A percentile compares a stretch with the other conserved stretches of the same genome.
Conservation (phyloP, 2,329 filamentous ascomycete genomes). For the Trichoderma sp. region DNA sequence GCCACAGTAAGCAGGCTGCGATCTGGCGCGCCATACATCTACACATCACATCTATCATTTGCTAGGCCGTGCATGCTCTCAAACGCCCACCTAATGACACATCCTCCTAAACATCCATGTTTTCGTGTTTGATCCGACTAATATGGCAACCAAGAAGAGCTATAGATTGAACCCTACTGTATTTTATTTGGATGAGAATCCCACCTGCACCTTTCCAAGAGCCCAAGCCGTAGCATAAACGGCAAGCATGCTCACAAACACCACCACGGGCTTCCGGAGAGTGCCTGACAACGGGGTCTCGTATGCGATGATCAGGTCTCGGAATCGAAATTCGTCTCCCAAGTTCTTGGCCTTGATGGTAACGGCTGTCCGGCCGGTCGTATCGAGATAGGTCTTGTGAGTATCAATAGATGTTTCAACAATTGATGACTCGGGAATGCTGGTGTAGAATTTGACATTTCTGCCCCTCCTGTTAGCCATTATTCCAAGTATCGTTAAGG, state of each 20-base stretch:
- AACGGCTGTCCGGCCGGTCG: conserved; percentile 78
- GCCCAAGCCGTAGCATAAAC: conserved; percentile 73
- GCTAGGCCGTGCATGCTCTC: conserved; percentile 20
- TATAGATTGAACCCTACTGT: conserved; percentile 20
- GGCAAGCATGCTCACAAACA: conserved; percentile 70
- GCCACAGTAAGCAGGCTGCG: neutral
- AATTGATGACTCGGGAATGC: conserved; percentile 63
- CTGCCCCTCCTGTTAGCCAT: conserved; percentile 50
- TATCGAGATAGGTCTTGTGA: conserved; percentile 93
- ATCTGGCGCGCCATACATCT: conserved; percentile 7
- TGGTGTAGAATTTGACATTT: conserved; percentile 74
- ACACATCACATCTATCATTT: conserved; percentile 20
- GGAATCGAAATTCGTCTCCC: conserved; percentile 84
- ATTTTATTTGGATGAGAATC: conserved; percentile 56
- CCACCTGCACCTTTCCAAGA: conserved; percentile 74
- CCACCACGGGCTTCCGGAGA: conserved; percentile 80
- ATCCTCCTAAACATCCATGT: conserved; percentile 9
- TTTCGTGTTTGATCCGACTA: neutral
- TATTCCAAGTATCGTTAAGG: neutral
- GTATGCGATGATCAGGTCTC: conserved; percentile 82
- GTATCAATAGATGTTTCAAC: conserved; percentile 56
- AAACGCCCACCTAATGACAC: conserved; percentile 22
- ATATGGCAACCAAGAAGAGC: neutral
- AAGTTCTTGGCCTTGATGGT: conserved; percentile 79
- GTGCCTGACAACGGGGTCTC: conserved; percentile 72